Conservation (phyloP, 352 stramenopile species). For the Elongisporangium anandrum region DNA sequence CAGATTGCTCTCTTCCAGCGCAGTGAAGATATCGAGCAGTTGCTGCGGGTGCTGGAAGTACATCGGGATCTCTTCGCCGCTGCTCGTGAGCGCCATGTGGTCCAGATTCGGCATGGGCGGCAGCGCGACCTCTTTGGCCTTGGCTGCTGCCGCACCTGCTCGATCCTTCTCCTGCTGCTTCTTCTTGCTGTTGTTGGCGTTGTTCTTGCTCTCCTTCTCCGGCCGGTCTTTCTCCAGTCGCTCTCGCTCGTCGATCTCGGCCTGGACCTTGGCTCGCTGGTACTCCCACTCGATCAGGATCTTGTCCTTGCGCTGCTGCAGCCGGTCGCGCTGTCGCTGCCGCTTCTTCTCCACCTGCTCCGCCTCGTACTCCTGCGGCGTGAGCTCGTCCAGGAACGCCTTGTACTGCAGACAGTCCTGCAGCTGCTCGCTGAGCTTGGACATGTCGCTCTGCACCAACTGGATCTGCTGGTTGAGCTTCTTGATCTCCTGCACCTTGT, state of each 20-base stretch:
- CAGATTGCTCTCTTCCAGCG: conserved; percentile 93
- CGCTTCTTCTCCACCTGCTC: conserved; percentile 81
- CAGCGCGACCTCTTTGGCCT: conserved; percentile 37
- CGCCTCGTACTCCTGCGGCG: conserved; percentile 75
- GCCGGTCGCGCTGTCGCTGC: conserved; percentile 45
- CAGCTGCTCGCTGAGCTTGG: conserved; percentile 92
- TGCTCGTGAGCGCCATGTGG: conserved; percentile 58
- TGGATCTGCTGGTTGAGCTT: conserved; percentile 95
- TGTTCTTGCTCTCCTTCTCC: conserved; percentile 47
- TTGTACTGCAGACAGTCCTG: conserved; percentile 94
- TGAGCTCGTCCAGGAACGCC: conserved; percentile 91
- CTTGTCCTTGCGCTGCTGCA: conserved; percentile 72
- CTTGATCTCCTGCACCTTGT: conserved; percentile 95
- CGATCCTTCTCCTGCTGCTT: conserved; percentile 49
- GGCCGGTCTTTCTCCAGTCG: conserved; percentile 45
- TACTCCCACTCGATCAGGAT: conserved; percentile 64
- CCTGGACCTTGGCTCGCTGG: conserved; percentile 41
- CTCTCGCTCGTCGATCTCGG: conserved; percentile 70
- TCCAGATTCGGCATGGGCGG: conserved; percentile 70
- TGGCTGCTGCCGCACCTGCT: background rate
- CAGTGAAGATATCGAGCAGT: conserved; percentile 92
- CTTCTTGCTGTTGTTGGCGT: conserved; percentile 27
- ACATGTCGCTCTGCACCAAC: conserved; percentile 91
- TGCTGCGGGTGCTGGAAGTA: conserved; percentile 94
- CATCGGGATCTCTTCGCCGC: conserved; percentile 92